Base-by-base conservation (phyloP, 495 filamentous ascomycete genomes). In the Podospora appendiculata region DNA sequence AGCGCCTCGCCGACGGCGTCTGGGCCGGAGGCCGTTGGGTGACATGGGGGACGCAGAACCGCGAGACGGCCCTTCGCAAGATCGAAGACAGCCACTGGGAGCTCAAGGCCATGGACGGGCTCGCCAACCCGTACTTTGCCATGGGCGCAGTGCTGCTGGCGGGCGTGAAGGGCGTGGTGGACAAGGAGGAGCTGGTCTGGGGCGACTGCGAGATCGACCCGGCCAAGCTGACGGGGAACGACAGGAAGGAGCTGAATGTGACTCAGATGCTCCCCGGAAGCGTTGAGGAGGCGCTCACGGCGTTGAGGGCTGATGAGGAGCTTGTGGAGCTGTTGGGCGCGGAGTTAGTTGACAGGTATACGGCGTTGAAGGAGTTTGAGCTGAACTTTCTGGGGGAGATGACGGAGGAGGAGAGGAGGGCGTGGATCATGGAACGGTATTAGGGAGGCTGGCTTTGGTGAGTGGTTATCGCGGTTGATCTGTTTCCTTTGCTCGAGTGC, bases 11-110 rank as follows among this genome's bases (percentile, higher is more conserved):
- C 3, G 84, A 87, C 55, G 76, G 84, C 11, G 70, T 75, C 35
- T 95, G 90, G 90, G 79, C 84, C 0, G 87, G 86, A 3, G 87
- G 87, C 0, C 76, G 81, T 6, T 90, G 83, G 79, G 75, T 89
- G 0, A 67, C 79, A 0, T 90, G 87, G 86, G 88, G 88, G 11
- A 85, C 81, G 42, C 78, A 90, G 62, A 90, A 90, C 60, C 79
- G 84, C 16, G 87, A 90, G 66, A 71, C 78, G 7, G 75, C 87
- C 6, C 67, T 92, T 25, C 70, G 88, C 16, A 79, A 79, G 51
- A 75, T 87, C 45, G 73, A 70, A 47, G 71, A 63, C 13, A 75
- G 76, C 19, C 82, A 87, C 58, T 90, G 86, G 79, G 88, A 90
- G 63, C 34, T 92, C 8, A 82, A 84, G 59, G 73, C 74, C 55